A percentile compares a stretch with the other conserved stretches of the same genome.
Evolutionary conservation across 192 early-diverging fungal genomes (phyloP).

Genomic region (Geranomyces michiganensis): DNA sequence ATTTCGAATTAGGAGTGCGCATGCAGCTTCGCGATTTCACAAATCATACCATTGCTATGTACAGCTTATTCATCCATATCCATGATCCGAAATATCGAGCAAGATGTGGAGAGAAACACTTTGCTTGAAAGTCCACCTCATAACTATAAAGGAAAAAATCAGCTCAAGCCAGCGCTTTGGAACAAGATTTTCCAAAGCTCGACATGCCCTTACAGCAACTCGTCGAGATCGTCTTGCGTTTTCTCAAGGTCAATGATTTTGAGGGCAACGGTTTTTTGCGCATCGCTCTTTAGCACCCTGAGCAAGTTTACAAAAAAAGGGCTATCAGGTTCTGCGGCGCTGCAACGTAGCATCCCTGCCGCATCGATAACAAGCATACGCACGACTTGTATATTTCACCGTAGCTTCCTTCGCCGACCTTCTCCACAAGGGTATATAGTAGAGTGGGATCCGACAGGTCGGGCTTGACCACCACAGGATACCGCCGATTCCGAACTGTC

Average conservation of each 20-base stretch:
- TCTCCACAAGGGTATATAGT: constrained; percentile 34
- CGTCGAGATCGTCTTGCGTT: constrained; percentile 37
- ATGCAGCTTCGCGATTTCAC: too few species aligned
- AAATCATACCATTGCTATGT: constrained; percentile 35
- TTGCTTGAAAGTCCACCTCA: constrained; percentile 44
- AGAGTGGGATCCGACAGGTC: constrained; percentile 29
- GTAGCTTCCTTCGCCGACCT: constrained; percentile 41
- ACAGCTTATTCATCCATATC: constrained; percentile 40
- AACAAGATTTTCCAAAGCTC: too few species aligned
- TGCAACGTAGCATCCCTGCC: background rate
- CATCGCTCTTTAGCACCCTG: constrained; percentile 18
- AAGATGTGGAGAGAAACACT: constrained; percentile 40
- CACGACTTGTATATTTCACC: constrained; percentile 42
- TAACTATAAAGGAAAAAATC: constrained; percentile 1
- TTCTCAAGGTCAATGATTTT: constrained; percentile 44
- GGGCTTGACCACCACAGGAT: constrained; percentile 27
- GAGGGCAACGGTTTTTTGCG: constrained; percentile 34
- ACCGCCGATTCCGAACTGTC: constrained; percentile 18
- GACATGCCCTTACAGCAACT: constrained; percentile 22
- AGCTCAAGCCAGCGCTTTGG: background rate
- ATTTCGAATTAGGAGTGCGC: background rate
- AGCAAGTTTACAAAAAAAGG: background rate
- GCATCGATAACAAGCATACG: background rate
- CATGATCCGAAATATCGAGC: constrained; percentile 41
- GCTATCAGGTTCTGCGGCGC: too few species aligned